Evolutionary conservation across 129 eudicot genomes (phyloP).

Genomic region (Daucus carota): DNA sequence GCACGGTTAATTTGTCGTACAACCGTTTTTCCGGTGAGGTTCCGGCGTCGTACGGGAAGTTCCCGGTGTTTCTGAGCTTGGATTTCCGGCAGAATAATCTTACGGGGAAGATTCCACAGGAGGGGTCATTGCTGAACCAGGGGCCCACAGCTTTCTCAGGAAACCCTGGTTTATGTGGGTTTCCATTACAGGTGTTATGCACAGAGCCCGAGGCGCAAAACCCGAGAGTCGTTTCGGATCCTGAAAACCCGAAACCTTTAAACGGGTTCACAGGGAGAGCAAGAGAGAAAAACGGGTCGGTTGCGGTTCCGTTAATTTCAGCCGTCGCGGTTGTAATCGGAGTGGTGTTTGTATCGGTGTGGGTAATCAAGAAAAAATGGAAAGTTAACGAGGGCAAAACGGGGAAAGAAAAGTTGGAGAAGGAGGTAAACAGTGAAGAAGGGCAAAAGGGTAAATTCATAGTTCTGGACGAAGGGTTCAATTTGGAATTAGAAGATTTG

Average conservation of each 20-base stretch:
- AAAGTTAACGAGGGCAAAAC: constrained; percentile 32
- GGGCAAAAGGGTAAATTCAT: constrained; percentile 93
- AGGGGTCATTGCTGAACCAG: constrained; percentile 76
- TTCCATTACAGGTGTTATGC: constrained; percentile 54
- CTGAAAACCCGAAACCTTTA: constrained; percentile 36
- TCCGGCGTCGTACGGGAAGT: constrained; percentile 60
- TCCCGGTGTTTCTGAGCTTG: constrained; percentile 72
- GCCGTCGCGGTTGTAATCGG: constrained; percentile 54
- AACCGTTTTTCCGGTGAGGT: constrained; percentile 66
- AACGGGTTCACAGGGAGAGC: constrained; percentile 22
- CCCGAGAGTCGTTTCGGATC: constrained; percentile 41
- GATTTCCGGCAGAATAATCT: constrained; percentile 77
- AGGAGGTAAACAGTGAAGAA: constrained; percentile 39
- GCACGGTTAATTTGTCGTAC: constrained; percentile 67
- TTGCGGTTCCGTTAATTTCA: constrained; percentile 40
- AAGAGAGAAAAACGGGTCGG: constrained; percentile 31
- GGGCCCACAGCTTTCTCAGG: constrained; percentile 96
- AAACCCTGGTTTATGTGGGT: constrained; percentile 74
- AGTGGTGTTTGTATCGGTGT: constrained; percentile 43
- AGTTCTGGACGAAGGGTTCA: constrained; percentile 79
- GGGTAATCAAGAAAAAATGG: constrained; percentile 50
- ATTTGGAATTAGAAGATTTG: constrained; percentile 84
- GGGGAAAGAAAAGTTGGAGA: constrained; percentile 29
- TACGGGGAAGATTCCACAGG: constrained; percentile 73
- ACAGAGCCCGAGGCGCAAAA: constrained; percentile 48